Conservation (phyloP, 257 asterid species). For the Scutellaria barbata region DNA sequence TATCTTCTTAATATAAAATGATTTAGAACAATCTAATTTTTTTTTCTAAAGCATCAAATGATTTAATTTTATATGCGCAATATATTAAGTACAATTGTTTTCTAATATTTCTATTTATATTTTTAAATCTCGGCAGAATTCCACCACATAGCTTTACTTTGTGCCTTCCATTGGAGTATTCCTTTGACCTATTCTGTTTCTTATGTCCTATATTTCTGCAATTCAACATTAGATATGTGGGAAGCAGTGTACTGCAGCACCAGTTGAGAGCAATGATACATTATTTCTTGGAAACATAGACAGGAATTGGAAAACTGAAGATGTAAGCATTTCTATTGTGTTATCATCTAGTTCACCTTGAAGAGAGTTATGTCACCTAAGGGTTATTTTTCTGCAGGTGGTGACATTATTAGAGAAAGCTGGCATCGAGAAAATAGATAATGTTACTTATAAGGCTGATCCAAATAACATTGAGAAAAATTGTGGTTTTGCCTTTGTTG, state of each 20-base stretch:
- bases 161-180: conserved; percentile 3
- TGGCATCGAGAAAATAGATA: conserved; percentile 67
- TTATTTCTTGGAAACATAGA: conserved; percentile 73
- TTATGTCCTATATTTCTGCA: conserved; percentile 30
- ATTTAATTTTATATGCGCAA: no score
- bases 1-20: no score
- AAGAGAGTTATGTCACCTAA: conserved; percentile 32
- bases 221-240: conserved; percentile 63
- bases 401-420: conserved; percentile 50
- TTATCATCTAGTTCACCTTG: conserved; percentile 22
- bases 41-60: no score
- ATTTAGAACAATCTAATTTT: no score
- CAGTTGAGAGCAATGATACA: conserved; percentile 67
- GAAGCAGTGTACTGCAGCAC: conserved; percentile 54
- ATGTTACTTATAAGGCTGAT: conserved; percentile 58
- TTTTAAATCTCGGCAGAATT: no score
- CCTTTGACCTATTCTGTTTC: conserved; percentile 29
- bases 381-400: conserved; percentile 52
- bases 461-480: conserved; percentile 56
- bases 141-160: not conserved
- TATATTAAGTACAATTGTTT: no score
- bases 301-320: conserved; percentile 68
- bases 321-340: conserved; percentile 55
- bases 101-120: no score
- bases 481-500: conserved; percentile 80